These are phyloP conservation scores for Penicillium silybi DNA, from an alignment of 495 filamentous ascomycete genomes.

Conservation along the genomic window DNA sequence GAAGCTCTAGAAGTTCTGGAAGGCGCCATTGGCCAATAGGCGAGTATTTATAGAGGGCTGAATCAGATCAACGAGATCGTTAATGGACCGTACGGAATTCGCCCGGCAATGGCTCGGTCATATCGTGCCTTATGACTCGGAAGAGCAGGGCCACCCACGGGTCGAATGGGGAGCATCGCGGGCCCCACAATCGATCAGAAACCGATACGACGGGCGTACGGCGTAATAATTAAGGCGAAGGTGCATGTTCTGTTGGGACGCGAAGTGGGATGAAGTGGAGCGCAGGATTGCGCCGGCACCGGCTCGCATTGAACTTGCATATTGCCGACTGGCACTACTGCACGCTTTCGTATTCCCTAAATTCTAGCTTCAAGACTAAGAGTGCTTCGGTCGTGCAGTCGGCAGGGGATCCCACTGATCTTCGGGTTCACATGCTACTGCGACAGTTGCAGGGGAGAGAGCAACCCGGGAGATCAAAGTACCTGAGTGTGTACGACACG, in stretches of 20 bases:
- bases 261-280: constrained; percentile 19
- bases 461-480: not conserved
- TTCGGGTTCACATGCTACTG: constrained; percentile 7
- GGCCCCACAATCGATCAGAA: no score
- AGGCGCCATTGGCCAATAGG: constrained; percentile 2
- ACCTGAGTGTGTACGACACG: not conserved
- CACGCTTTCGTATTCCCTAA: not conserved
- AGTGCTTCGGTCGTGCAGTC: not conserved
- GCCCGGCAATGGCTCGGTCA: not conserved
- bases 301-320: not conserved
- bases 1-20: constrained; percentile 1
- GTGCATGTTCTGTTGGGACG: constrained; percentile 11
- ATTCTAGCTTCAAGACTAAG: not conserved
- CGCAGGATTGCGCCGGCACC: not conserved
- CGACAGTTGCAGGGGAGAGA: constrained; percentile 5
- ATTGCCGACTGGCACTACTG: not conserved
- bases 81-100: not conserved
- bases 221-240: not conserved
- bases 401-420: constrained; percentile 4
- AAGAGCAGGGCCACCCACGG: not conserved
- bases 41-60: not conserved
- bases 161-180: not conserved
- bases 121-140: not conserved
- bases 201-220: not conserved
- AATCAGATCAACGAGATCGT: not conserved